phyloP scores from a whole-genome alignment of 768 basidiomycete species.

The Jaapia argillacea region DNA sequence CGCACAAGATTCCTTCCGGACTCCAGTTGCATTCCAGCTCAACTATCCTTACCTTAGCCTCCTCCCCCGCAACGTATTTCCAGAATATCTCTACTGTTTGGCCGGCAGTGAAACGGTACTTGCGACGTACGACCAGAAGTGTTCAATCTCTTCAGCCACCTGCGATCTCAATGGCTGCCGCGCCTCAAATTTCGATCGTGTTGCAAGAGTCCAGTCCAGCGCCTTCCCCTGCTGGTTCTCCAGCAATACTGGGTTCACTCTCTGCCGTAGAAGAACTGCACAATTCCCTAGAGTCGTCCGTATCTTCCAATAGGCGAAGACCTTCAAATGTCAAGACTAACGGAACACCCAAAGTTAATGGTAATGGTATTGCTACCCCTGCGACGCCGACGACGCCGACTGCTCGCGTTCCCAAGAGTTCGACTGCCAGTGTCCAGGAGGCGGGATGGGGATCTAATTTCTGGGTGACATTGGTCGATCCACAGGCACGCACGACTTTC shows the following conservation, averaged over 20 bases:
- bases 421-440: slow-evolving; percentile 22
- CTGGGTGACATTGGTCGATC: slow-evolving; percentile 91
- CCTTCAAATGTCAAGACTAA: not conserved
- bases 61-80: no score
- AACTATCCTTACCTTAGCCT: no score
- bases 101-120: no score
- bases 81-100: no score
- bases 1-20: no score
- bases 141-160: no score
- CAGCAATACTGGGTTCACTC: not conserved
- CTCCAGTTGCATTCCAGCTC: no score
- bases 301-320: not conserved
- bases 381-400: no score
- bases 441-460: slow-evolving; percentile 82
- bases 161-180: not conserved
- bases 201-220: not conserved
- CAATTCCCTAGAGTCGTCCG: not conserved
- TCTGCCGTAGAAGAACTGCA: not conserved
- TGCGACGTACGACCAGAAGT: no score
- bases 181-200: not conserved
- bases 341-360: no score
- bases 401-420: no score
- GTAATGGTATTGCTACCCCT: no score
- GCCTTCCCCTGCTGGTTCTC: not conserved
- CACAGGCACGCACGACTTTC: slow-evolving; percentile 47